phyloP scores from a whole-genome alignment of 2,329 filamentous ascomycete genomes.

The Penicillium hesseltinei region DNA sequence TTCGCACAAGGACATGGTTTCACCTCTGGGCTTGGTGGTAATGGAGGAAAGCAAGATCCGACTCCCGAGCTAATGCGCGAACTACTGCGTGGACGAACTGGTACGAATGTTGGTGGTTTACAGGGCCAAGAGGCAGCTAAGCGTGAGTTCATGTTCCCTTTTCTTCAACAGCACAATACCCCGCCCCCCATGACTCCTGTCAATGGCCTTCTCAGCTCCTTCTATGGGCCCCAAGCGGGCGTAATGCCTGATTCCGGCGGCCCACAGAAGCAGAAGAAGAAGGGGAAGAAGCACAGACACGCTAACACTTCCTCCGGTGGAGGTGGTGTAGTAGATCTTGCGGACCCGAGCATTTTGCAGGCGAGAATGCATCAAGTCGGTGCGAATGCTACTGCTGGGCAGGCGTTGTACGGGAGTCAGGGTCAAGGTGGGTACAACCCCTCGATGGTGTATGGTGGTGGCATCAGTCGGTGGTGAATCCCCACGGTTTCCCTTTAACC shows the following conservation, averaged over 20 bases:
- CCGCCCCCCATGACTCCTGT: constrained; percentile 87
- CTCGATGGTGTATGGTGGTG: constrained; percentile 74
- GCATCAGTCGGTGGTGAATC: constrained; percentile 65
- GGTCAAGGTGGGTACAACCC: constrained; percentile 87
- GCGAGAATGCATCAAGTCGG: constrained; percentile 91
- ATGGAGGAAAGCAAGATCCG: constrained; percentile 66
- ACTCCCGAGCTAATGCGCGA: constrained; percentile 76
- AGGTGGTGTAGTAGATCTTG: constrained; percentile 99
- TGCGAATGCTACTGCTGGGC: constrained; percentile 69
- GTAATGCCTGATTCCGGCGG: constrained; percentile 79
- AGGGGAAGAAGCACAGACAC: constrained; percentile 99
- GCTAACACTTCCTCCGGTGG: constrained; percentile 99
- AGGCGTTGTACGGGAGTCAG: constrained; percentile 87
- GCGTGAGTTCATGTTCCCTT: constrained; percentile 98
- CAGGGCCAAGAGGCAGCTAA: constrained; percentile 83
- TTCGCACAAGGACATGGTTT: constrained; percentile 88
- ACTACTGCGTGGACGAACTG: constrained; percentile 69
- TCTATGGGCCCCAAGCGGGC: constrained; percentile 83
- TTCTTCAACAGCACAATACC: constrained; percentile 83
- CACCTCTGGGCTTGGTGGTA: constrained; percentile 65
- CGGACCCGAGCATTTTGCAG: constrained; percentile 99
- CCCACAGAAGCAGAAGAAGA: constrained; percentile 96
- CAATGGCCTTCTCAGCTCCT: constrained; percentile 85
- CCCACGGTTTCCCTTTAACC: constrained; percentile 12
- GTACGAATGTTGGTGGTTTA: constrained; percentile 59